phyloP scores from a whole-genome alignment of 2,329 filamentous ascomycete species.

The Sporothrix pseudoabietina region DNA sequence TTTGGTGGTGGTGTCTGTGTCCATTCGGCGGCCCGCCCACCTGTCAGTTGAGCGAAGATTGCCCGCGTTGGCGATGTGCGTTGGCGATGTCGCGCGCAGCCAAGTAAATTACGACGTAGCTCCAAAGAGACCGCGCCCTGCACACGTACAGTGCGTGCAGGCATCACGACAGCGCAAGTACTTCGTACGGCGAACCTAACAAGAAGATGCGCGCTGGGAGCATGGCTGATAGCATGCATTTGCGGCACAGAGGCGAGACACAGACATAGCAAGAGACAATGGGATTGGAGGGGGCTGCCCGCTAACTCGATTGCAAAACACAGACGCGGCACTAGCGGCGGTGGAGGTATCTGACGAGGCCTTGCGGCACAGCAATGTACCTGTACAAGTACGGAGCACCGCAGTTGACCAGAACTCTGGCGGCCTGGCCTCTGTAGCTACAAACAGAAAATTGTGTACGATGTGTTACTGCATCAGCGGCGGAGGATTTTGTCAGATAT shows the following conservation, averaged over 20 bases:
- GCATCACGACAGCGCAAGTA: neutral
- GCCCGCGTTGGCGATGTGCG: neutral
- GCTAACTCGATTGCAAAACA: conserved; percentile 1
- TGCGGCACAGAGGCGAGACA: neutral
- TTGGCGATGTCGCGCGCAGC: neutral
- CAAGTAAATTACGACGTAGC: too few species aligned
- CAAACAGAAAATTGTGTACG: neutral
- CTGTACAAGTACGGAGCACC: neutral
- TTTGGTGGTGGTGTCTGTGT: neutral
- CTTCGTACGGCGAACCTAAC: too few species aligned
- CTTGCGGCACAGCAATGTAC: neutral
- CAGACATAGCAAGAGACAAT: conserved; percentile 20
- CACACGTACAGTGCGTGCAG: neutral
- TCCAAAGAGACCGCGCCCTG: neutral
- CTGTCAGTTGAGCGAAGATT: neutral
- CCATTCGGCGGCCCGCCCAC: neutral
- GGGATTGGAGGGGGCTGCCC: neutral
- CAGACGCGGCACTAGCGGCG: conserved; percentile 8
- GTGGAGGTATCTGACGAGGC: conserved; percentile 7
- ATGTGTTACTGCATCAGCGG: neutral
- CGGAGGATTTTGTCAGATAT: conserved; percentile 19
- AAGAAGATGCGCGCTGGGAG: neutral
- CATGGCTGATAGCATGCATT: too few species aligned
- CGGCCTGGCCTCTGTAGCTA: neutral
- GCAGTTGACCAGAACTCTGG: neutral